These are phyloP conservation scores for Pirum gemmata DNA, from an alignment of 78 protist genomes.

Conservation along the genomic window DNA sequence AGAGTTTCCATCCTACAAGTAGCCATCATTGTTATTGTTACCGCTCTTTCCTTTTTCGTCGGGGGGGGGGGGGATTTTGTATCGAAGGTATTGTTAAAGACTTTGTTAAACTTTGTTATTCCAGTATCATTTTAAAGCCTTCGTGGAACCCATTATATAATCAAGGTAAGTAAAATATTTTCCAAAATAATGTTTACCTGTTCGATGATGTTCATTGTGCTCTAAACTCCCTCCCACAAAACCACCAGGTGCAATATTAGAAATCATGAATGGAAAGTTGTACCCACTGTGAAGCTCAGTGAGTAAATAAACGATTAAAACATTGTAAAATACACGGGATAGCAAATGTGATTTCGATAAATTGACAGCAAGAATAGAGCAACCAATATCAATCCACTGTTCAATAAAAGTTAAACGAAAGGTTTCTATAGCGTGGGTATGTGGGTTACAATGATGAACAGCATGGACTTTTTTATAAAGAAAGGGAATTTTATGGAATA, in stretches of 20 bases:
- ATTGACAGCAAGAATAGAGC: slow-evolving; percentile 29
- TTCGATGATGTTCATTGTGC: not conserved
- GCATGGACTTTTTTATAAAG: not conserved
- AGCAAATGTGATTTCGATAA: not conserved
- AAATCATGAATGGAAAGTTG: slow-evolving; percentile 17
- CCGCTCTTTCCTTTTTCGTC: too few relatives aligned
- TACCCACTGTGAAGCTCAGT: slow-evolving; percentile 14
- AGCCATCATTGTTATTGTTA: too few relatives aligned
- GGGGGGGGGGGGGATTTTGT: too few relatives aligned
- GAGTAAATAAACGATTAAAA: not conserved
- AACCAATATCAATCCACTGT: not conserved
- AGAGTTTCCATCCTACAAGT: too few relatives aligned
- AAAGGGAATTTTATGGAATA: not conserved
- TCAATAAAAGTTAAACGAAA: not conserved
- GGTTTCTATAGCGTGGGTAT: slow-evolving; percentile 14
- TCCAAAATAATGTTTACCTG: not conserved
- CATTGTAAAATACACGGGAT: not conserved
- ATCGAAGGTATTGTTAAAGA: too few relatives aligned
- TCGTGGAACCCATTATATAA: not conserved
- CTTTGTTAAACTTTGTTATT: too few relatives aligned
- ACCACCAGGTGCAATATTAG: not conserved
- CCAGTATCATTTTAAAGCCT: too few relatives aligned
- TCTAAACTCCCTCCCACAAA: not conserved
- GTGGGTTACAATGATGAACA: not conserved
- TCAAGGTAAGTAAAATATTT: slow-evolving; percentile 7